Evolutionary conservation across 1,139 yeast genomes (phyloP).

Genomic region (Geotrichum macrosporum): DNA sequence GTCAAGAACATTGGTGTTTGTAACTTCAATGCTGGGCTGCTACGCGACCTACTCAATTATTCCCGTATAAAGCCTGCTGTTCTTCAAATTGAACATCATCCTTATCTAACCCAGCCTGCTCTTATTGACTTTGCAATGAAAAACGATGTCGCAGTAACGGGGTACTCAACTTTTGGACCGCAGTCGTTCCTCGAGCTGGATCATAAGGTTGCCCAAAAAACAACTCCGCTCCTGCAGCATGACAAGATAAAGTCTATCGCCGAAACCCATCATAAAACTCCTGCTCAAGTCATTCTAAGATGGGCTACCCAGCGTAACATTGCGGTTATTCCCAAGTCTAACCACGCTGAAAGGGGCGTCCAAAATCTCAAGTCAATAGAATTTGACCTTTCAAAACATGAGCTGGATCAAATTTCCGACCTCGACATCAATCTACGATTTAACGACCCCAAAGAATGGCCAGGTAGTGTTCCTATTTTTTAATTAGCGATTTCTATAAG

Average conservation of each 20-base stretch:
- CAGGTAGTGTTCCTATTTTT: constrained; percentile 50
- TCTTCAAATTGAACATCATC: constrained; percentile 89
- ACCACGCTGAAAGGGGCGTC: constrained; percentile 51
- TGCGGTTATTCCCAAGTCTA: constrained; percentile 69
- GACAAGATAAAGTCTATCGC: constrained; percentile 49
- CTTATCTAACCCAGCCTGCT: constrained; percentile 74
- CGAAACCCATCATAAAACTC: constrained; percentile 47
- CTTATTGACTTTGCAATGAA: constrained; percentile 60
- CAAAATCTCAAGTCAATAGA: constrained; percentile 55
- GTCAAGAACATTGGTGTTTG: constrained; percentile 78
- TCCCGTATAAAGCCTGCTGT: constrained; percentile 73
- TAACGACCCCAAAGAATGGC: constrained; percentile 84
- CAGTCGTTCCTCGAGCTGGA: constrained; percentile 56
- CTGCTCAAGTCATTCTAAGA: constrained; percentile 62
- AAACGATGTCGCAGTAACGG: constrained; percentile 66
- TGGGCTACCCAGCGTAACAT: constrained; percentile 70
- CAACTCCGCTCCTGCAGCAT: constrained; percentile 56
- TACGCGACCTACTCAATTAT: constrained; percentile 69
- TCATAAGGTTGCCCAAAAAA: constrained; percentile 46
- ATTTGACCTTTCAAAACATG: constrained; percentile 50
- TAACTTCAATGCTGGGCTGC: constrained; percentile 70
- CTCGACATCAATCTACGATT: constrained; percentile 71
- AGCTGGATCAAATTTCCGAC: constrained; percentile 42
- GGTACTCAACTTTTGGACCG: constrained; percentile 70
- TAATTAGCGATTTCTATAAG: constrained; percentile 11